Percentiles rank a stretch among this genome's conserved stretches.
phyloP scores from a whole-genome alignment of 31 red algal genomes.

The Odonthalia washingtoniensis region DNA sequence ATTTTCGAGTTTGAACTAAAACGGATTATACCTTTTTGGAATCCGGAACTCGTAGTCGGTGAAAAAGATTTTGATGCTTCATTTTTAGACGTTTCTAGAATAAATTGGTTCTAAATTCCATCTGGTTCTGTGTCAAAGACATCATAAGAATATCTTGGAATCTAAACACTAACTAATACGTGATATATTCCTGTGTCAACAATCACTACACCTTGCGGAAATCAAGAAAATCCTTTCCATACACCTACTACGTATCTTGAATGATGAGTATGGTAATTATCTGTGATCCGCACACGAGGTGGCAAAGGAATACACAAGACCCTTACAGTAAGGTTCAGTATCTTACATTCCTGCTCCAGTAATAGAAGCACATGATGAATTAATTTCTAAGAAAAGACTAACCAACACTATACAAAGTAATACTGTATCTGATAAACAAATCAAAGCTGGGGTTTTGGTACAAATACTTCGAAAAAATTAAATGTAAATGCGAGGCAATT shows the following conservation, averaged over 20 bases:
- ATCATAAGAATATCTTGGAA: slow-evolving; percentile 26
- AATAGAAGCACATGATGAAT: neutral
- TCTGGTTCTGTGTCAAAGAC: neutral
- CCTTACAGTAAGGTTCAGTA: neutral
- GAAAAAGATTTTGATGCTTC: slow-evolving; percentile 23
- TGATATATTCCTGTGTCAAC: slow-evolving; percentile 19
- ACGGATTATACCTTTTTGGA: slow-evolving; percentile 28
- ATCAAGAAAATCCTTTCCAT: neutral
- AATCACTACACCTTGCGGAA: neutral
- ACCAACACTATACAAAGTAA: neutral
- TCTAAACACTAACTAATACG: slow-evolving; percentile 27
- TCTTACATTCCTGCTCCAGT: neutral
- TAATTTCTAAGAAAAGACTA: slow-evolving; percentile 24
- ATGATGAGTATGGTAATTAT: slow-evolving; percentile 37
- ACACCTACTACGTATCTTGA: neutral
- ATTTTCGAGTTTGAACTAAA: slow-evolving; percentile 16
- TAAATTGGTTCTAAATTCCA: neutral
- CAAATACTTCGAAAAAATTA: slow-evolving; percentile 17
- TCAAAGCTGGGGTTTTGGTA: slow-evolving; percentile 11
- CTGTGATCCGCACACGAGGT: slow-evolving; percentile 2
- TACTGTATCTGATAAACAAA: neutral
- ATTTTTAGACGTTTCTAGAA: neutral
- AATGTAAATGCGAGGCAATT: slow-evolving; percentile 10
- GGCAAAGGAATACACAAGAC: slow-evolving; percentile 36
- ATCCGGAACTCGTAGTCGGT: neutral